Base-by-base conservation (phyloP, 1,284 basidiomycete genomes). In the Boletus nobilissimus region DNA sequence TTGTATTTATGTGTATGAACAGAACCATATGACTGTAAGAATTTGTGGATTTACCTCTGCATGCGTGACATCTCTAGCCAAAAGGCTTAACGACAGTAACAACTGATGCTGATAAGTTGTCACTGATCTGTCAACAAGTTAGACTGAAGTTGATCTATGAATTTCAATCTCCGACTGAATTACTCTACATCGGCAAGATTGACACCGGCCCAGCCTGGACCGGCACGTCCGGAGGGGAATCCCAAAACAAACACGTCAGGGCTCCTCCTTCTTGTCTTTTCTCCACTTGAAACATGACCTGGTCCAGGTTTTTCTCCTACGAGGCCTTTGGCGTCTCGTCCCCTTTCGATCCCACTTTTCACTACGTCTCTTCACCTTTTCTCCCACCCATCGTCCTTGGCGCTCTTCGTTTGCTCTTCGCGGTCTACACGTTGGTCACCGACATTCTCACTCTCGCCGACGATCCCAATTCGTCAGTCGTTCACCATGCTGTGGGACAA, bases 321-420 rank as follows among this genome's bases (percentile, higher is more conserved):
- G 76, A 76, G 24, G 51, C 77, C 71, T 82, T 87, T 76, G 79
- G 87, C 72, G 80, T 87, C 78, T 70, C 78, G 51, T 80, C 73
- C n/a, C 78, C 77, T 43, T 94, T 94, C 82, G 94, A 95, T 86
- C 85, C 90, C 0, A 78, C 83, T 9, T 86, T 88, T 81, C 86
- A 85, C 74, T 88, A 89, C 81, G 91, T 94, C 76, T 92, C 94
- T 0, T 94, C 93, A 0, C 91, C 91, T 40, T 72, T 91, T 78
- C 80, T 93, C 70, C 86, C 90, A 5, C 88, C 91, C 18, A 60
- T 81, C 39, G 78, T 84, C 13, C 89, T 94, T 43, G 91, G 89
- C 3, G 74, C 77, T 2, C 78, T 92, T 43, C 89, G 93, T 69
- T 81, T 90, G 57, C 77, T 88, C 16, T 80, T 94, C 36, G 92